Percentiles rank a stretch among this genome's conserved stretches.
These are phyloP conservation scores for Daldinia sp. DNA, from an alignment of 2,329 filamentous ascomycete genomes.

Conservation along the genomic window DNA sequence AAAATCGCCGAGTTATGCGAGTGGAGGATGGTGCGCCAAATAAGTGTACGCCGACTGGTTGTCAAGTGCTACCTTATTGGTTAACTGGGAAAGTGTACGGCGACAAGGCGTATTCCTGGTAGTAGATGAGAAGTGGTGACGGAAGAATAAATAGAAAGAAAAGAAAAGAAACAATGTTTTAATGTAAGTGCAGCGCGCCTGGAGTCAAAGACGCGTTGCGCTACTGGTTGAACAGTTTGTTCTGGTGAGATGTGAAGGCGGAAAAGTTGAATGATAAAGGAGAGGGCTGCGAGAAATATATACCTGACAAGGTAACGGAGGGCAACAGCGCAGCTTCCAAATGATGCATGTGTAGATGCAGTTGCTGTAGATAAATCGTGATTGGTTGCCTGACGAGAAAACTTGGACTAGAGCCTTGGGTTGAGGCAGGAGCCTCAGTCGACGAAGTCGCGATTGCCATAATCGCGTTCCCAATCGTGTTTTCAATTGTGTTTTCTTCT, in stretches of 20 bases:
- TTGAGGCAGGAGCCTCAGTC: neutral
- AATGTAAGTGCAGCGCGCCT: neutral
- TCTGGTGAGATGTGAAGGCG: neutral
- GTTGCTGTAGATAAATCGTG: neutral
- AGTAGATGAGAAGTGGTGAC: neutral
- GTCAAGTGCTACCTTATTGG: neutral
- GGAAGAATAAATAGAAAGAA: neutral
- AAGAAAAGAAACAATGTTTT: neutral
- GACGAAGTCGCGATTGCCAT: neutral
- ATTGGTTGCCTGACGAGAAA: neutral
- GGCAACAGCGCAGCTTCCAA: neutral
- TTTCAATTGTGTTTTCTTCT: too few species aligned
- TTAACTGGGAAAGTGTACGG: neutral
- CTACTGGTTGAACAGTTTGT: neutral
- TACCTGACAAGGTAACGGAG: neutral
- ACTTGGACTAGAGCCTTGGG: neutral
- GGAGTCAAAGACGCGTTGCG: constrained; percentile 1
- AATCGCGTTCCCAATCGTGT: too few species aligned
- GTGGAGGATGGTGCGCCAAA: neutral
- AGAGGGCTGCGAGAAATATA: neutral
- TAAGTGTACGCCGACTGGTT: neutral
- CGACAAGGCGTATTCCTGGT: neutral
- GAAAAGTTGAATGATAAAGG: neutral
- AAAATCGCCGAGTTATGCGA: neutral
- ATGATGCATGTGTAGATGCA: neutral